Percentiles rank a stretch among this genome's conserved stretches.
phyloP scores from a whole-genome alignment of 805 yeast genomes.

The Cyberlindnera sargentensis region DNA sequence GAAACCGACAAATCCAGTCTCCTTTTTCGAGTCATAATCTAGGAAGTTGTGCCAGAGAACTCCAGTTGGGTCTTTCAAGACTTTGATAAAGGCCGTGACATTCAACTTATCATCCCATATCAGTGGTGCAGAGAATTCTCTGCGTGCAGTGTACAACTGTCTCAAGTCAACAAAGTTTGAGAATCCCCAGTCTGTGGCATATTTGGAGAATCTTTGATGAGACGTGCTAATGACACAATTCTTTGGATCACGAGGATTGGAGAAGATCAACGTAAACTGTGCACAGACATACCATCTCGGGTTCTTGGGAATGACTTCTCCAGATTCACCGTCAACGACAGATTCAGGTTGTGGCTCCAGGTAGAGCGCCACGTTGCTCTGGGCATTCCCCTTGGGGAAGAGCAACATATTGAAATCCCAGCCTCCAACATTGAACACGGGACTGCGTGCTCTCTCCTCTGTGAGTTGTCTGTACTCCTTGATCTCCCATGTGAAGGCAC shows the following conservation, averaged over 20 bases:
- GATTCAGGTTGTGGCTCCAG: conserved; percentile 56
- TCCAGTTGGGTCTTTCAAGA: conserved; percentile 86
- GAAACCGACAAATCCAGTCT: conserved; percentile 88
- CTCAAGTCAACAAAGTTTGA: conserved; percentile 60
- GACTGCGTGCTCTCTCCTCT: conserved; percentile 28
- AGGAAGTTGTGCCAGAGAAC: conserved; percentile 87
- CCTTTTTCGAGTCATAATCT: conserved; percentile 79
- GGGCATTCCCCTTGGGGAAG: conserved; percentile 70
- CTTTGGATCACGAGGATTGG: conserved; percentile 70
- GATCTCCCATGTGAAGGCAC: conserved; percentile 34
- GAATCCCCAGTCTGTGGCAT: conserved; percentile 95
- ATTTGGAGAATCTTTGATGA: conserved; percentile 67
- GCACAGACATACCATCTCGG: conserved; percentile 85
- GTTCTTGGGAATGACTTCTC: conserved; percentile 26
- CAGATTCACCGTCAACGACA: conserved; percentile 21
- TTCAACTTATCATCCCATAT: conserved; percentile 50
- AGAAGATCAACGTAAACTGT: conserved; percentile 77
- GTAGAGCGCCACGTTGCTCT: conserved; percentile 60
- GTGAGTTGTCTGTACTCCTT: conserved; percentile 22
- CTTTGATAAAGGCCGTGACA: conserved; percentile 69
- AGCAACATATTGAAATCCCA: conserved; percentile 63
- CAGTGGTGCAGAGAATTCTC: conserved; percentile 27
- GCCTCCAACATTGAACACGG: conserved; percentile 50
- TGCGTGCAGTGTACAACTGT: conserved; percentile 21
- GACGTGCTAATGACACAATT: conserved; percentile 58